Conservation (phyloP, 352 stramenopile species). For the Globisporangium parvum region DNA sequence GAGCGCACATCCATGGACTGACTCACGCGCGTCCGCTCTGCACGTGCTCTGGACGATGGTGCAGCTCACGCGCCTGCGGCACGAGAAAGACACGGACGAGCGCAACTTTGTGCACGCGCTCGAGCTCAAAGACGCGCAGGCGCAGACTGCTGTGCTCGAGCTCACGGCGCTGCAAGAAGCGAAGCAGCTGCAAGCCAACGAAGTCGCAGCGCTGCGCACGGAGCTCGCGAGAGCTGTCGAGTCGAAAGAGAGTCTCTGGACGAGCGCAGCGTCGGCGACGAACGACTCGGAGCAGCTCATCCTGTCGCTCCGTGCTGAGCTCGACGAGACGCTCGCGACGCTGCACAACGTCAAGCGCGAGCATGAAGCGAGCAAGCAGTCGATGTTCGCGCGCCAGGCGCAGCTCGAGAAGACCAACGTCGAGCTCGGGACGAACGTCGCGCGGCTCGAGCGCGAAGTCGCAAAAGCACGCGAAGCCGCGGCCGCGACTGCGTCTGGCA, state of each 20-base stretch:
- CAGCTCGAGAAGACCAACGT: constrained; percentile 73
- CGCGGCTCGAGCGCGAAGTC: constrained; percentile 53
- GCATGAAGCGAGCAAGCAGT: constrained; percentile 49
- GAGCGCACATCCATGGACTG: neutral
- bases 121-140: constrained; percentile 65
- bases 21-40: neutral
- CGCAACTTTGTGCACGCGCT: constrained; percentile 67
- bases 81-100: constrained; percentile 64
- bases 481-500: neutral
- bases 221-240: constrained; percentile 45
- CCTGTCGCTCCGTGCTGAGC: constrained; percentile 44
- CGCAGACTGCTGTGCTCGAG: constrained; percentile 40
- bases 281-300: constrained; percentile 69
- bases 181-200: constrained; percentile 23
- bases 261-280: constrained; percentile 50
- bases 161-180: constrained; percentile 30
- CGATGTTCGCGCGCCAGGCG: constrained; percentile 69
- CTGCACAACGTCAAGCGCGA: constrained; percentile 63
- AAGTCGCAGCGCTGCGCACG: constrained; percentile 37
- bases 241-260: constrained; percentile 67
- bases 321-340: constrained; percentile 56
- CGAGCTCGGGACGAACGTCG: constrained; percentile 61
- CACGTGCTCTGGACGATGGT: neutral
- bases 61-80: constrained; percentile 37
- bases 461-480: constrained; percentile 30